These are phyloP conservation scores for Fusarium piperis DNA, from an alignment of 2,329 filamentous ascomycete species.

Conservation along the genomic window DNA sequence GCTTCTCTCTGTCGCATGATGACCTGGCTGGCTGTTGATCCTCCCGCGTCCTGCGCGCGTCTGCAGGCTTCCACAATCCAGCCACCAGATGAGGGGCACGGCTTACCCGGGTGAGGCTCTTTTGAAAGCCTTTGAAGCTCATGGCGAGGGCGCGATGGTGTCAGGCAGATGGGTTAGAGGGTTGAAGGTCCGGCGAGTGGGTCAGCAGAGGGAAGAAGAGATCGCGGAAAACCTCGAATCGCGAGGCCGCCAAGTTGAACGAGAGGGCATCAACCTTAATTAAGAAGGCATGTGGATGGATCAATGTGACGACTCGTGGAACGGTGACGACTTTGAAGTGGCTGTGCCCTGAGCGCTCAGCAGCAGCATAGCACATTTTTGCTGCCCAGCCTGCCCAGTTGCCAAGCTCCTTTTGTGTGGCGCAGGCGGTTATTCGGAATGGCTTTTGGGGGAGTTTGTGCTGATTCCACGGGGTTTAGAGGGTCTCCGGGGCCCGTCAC, in stretches of 20 bases:
- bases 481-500: neutral
- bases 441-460: neutral
- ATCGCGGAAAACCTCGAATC: constrained; percentile 34
- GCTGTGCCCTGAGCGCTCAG: constrained; percentile 31
- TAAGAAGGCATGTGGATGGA: constrained; percentile 30
- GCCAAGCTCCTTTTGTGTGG: constrained; percentile 19
- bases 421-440: neutral
- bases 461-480: neutral
- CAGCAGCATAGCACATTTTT: constrained; percentile 10
- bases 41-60: constrained; percentile 16
- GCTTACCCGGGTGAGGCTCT: constrained; percentile 84
- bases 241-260: constrained; percentile 43
- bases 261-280: constrained; percentile 39
- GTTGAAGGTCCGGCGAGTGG: constrained; percentile 5
- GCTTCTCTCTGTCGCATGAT: neutral
- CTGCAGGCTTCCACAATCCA: constrained; percentile 14
- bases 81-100: constrained; percentile 46
- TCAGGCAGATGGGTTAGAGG: constrained; percentile 1
- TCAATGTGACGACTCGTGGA: constrained; percentile 20
- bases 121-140: constrained; percentile 97
- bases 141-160: constrained; percentile 60
- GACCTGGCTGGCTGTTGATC: neutral
- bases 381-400: constrained; percentile 25
- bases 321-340: constrained; percentile 48
- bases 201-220: constrained; percentile 10